Conservation (phyloP, 805 yeast genomes). For the Schizosaccharomyces lindneri region DNA sequence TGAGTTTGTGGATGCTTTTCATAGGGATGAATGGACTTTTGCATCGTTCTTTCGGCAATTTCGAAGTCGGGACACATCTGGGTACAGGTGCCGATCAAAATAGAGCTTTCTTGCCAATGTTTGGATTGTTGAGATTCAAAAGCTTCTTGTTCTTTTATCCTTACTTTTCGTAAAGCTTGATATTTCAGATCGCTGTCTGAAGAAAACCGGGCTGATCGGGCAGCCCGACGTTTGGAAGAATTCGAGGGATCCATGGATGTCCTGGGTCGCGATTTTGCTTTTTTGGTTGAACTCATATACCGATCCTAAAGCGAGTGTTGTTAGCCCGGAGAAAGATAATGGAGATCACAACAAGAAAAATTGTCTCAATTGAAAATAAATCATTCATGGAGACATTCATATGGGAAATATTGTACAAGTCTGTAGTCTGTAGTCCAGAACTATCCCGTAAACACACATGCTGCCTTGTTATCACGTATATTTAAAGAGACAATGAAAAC, state of each 20-base stretch:
- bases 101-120: constrained; percentile 3
- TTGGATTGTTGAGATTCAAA: not conserved
- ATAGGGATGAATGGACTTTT: constrained; percentile 56
- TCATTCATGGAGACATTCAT: too few species aligned
- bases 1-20: constrained; percentile 45
- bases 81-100: constrained; percentile 63
- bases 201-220: not conserved
- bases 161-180: not conserved
- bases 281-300: not conserved
- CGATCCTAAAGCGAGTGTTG: too few species aligned
- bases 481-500: too few species aligned
- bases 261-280: not conserved
- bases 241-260: not conserved
- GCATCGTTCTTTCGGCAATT: constrained; percentile 62
- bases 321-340: too few species aligned
- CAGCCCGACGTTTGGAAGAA: not conserved
- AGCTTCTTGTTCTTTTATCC: not conserved
- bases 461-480: too few species aligned
- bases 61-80: constrained; percentile 94
- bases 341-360: too few species aligned
- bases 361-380: too few species aligned
- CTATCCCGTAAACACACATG: too few species aligned
- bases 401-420: too few species aligned
- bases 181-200: not conserved
- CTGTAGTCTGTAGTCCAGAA: too few species aligned